Percentiles rank a stretch among this genome's conserved stretches.
These are phyloP conservation scores for Babesia sp. DNA, from an alignment of 169 alveolate genomes.

Conservation along the genomic window DNA sequence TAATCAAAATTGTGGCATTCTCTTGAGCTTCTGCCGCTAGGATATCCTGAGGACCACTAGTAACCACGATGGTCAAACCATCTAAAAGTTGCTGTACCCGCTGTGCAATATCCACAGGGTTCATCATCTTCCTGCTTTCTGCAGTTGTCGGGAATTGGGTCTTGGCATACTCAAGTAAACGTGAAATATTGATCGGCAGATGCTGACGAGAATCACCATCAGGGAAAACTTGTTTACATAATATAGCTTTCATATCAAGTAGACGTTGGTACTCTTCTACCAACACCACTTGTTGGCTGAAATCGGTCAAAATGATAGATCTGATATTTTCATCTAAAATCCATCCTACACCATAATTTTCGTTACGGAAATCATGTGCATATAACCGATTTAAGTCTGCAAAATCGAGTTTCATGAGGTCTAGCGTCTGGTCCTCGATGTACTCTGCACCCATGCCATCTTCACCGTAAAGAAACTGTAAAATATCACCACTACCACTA, in stretches of 20 bases:
- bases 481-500: slow-evolving; percentile 92
- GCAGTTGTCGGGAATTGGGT: slow-evolving; percentile 81
- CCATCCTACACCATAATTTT: slow-evolving; percentile 77
- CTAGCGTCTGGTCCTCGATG: slow-evolving; percentile 96
- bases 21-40: slow-evolving; percentile 88
- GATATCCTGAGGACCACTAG: slow-evolving; percentile 77
- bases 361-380: slow-evolving; percentile 79
- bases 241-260: slow-evolving; percentile 69
- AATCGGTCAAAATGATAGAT: slow-evolving; percentile 71
- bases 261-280: slow-evolving; percentile 78
- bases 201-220: slow-evolving; percentile 95
- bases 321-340: slow-evolving; percentile 70
- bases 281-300: slow-evolving; percentile 77
- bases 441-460: slow-evolving; percentile 99
- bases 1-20: slow-evolving; percentile 89
- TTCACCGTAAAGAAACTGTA: slow-evolving; percentile 99
- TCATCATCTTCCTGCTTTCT: slow-evolving; percentile 57
- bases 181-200: slow-evolving; percentile 92
- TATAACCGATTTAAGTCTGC: slow-evolving; percentile 78
- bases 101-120: slow-evolving; percentile 83
- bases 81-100: slow-evolving; percentile 76
- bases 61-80: slow-evolving; percentile 74
- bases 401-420: slow-evolving; percentile 89
- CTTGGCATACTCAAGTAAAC: slow-evolving; percentile 91
- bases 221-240: slow-evolving; percentile 86